phyloP scores from a whole-genome alignment of 495 filamentous ascomycete genomes.

The Hapsidospora chrysogenum region DNA sequence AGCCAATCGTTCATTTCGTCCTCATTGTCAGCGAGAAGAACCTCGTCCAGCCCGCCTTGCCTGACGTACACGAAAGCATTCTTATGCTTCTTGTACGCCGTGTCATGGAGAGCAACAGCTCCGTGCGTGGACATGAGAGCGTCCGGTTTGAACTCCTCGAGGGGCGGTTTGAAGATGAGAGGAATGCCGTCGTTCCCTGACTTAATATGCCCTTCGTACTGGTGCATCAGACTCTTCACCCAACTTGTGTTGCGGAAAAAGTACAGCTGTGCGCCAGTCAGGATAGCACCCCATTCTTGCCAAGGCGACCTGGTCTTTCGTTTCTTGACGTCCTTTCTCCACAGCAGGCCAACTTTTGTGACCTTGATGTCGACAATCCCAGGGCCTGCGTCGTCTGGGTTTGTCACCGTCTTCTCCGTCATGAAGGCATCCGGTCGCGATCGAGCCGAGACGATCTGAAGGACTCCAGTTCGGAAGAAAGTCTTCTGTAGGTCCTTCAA shows the following conservation, averaged over 20 bases:
- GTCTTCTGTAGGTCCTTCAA: slow-evolving; percentile 64
- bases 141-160: slow-evolving; percentile 86
- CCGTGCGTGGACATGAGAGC: slow-evolving; percentile 81
- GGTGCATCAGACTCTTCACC: slow-evolving; percentile 80
- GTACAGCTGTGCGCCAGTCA: slow-evolving; percentile 89
- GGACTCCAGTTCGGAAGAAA: slow-evolving; percentile 74
- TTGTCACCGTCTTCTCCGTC: slow-evolving; percentile 63
- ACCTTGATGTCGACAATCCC: slow-evolving; percentile 95
- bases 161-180: slow-evolving; percentile 73
- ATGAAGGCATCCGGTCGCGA: slow-evolving; percentile 93
- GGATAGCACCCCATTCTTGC: slow-evolving; percentile 95
- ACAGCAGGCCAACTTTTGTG: slow-evolving; percentile 87
- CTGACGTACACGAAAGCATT: slow-evolving; percentile 82
- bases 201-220: slow-evolving; percentile 65
- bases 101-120: slow-evolving; percentile 75
- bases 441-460: slow-evolving; percentile 86
- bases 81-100: slow-evolving; percentile 88
- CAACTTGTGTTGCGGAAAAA: slow-evolving; percentile 87
- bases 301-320: slow-evolving; percentile 91
- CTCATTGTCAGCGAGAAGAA: slow-evolving; percentile 77
- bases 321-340: slow-evolving; percentile 90
- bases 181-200: slow-evolving; percentile 46
- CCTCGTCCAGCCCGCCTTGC: slow-evolving; percentile 80
- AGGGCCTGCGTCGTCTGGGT: slow-evolving; percentile 74
- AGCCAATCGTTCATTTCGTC: slow-evolving; percentile 94